Percentiles rank a stretch among this genome's conserved stretches.
Conservation (phyloP, 352 stramenopile species). For the Phytopythium boreale region DNA sequence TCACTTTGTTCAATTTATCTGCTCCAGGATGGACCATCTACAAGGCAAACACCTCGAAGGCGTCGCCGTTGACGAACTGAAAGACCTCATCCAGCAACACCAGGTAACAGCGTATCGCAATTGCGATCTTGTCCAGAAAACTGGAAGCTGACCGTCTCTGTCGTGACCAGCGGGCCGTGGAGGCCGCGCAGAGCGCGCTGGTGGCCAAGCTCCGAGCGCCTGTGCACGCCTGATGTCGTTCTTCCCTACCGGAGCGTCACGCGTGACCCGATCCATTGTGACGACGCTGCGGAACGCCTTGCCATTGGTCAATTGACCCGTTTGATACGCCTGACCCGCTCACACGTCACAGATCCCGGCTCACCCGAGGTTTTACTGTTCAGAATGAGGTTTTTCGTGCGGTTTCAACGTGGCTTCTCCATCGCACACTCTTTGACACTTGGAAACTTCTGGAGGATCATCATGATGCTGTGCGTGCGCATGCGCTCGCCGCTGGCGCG, state of each 20-base stretch:
- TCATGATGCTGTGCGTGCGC: not conserved
- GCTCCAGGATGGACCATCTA: slow-evolving; percentile 39
- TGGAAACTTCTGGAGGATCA: not conserved
- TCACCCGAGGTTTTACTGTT: slow-evolving; percentile 1
- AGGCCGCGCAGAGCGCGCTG: slow-evolving; percentile 50
- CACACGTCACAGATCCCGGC: slow-evolving; percentile 26
- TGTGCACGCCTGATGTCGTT: not conserved
- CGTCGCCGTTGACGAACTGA: slow-evolving; percentile 33
- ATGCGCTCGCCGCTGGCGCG: slow-evolving; percentile 1
- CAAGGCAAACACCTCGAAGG: slow-evolving; percentile 34
- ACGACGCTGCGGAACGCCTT: not conserved
- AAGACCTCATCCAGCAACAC: slow-evolving; percentile 57
- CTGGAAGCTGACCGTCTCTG: not conserved
- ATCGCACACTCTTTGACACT: slow-evolving; percentile 23
- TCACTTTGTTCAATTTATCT: not conserved
- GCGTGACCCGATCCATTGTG: not conserved
- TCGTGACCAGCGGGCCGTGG: slow-evolving; percentile 33
- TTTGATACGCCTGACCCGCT: not conserved
- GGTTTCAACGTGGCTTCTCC: slow-evolving; percentile 42
- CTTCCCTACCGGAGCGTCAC: not conserved
- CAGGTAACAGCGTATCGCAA: slow-evolving; percentile 21
- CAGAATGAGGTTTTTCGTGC: slow-evolving; percentile 29
- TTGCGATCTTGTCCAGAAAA: not conserved
- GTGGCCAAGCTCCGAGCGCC: slow-evolving; percentile 41
- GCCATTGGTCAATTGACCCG: not conserved